Evolutionary conservation across 1,139 yeast species (phyloP), one percentile per base, ranked within the genome.

Genomic region (Geotrichum fermentans): DNA sequence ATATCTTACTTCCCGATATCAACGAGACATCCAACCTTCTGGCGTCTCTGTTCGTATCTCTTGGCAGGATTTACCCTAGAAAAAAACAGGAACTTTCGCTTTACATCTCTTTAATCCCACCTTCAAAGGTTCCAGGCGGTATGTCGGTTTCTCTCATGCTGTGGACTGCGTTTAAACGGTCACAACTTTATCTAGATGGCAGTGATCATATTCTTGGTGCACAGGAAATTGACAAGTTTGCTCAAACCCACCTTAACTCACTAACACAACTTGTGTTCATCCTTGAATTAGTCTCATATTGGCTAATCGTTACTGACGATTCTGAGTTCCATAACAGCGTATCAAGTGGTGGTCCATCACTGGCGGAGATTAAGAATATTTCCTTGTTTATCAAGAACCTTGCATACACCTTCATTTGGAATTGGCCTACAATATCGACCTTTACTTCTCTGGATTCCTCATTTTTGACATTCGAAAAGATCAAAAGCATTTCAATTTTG

Each of bases 251-350:
- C 14, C 32, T 39, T 21, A 50, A 45, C 3, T 26, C 40, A 2
- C 35, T 63, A 63, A 50, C 59, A 10, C 56, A 59, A 30, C 53
- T 68, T 20, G 52, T 63, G 38, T 56, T 75, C 2, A 67, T 76
- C 32, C 68, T 80, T 46, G 82, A 80, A 52, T 58, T 82, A 1
- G 70, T 79, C 46, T 76, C 82, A 3, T 78, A 79, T 55, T 72
- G 79, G 66, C 62, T 82, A 21, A 75, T 82, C 32, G 79, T 88
- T 2, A 78, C 90, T 0, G 85, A 82, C 52, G 96, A 88, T 61
- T 66, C 71, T 20, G 95, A 84, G 59, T 68, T 83, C 47, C 53
- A 61, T 40, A 52, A 36, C 35, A 56, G 49, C 24, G 52, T 45
- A 7, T 45, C 51, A 10, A 57, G 56, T 24, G 66, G 32, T 4